phyloP scores from a whole-genome alignment of 2,329 filamentous ascomycete genomes.

The Dactylellina cionopaga region DNA sequence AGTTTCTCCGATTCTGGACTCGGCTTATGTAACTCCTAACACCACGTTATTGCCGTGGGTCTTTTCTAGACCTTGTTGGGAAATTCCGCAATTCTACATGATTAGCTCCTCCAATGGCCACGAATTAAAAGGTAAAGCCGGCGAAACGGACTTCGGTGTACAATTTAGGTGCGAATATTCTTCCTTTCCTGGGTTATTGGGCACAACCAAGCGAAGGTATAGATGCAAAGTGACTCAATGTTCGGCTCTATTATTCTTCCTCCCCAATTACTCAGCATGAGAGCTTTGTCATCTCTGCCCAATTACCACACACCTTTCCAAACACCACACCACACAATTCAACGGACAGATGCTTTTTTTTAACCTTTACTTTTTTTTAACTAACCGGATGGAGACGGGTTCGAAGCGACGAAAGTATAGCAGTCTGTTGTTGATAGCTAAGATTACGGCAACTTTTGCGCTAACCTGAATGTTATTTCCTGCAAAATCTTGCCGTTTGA shows the following conservation, averaged over 20 bases:
- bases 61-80: not conserved
- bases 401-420: too few relatives aligned
- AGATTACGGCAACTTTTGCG: not conserved
- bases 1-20: slow-evolving; percentile 34
- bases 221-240: slow-evolving; percentile 14
- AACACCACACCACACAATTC: slow-evolving; percentile 5
- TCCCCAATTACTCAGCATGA: slow-evolving; percentile 34
- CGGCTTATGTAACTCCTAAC: slow-evolving; percentile 34
- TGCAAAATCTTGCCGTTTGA: too few relatives aligned
- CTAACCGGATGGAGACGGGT: slow-evolving; percentile 16
- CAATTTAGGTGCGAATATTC: not conserved
- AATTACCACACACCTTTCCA: too few relatives aligned
- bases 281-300: slow-evolving; percentile 31
- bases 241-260: slow-evolving; percentile 23
- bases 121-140: too few relatives aligned
- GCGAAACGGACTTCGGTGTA: slow-evolving; percentile 15
- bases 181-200: slow-evolving; percentile 10
- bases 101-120: too few relatives aligned
- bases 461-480: too few relatives aligned
- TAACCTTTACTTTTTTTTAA: slow-evolving; percentile 28
- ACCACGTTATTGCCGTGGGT: slow-evolving; percentile 8
- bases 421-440: not conserved
- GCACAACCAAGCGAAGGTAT: slow-evolving; percentile 4
- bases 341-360: slow-evolving; percentile 2
- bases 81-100: slow-evolving; percentile 16